Evolutionary conservation across 1,284 basidiomycete species (phyloP), one percentile per base, ranked within the genome.

Genomic region (Phylloporus gajari): DNA sequence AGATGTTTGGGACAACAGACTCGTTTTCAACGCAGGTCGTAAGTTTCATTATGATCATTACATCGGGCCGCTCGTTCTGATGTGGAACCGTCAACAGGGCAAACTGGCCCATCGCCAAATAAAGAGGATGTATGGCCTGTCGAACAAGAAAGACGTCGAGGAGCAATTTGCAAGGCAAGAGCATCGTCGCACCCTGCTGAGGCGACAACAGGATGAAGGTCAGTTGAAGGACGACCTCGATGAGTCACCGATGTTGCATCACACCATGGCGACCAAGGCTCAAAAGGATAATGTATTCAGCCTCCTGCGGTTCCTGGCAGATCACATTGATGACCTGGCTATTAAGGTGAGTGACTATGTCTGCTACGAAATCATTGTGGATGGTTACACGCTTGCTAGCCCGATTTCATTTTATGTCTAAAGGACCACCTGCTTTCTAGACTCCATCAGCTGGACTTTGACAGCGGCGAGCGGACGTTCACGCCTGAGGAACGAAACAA

Each of bases 101-200:
- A 42, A 72, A 38, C 66, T 40, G 12, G 66, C 35, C 1, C 58
- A 72, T 30, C 5, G 12, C 8, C 9, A 27, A 25, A 53, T 72
- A 42, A 72, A 72, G 53, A 62, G 35, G 27, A 66, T 65, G 42
- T 67, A 72, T 5, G 17, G 17, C 5, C 5, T 12, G 12, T 65
- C 40, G 17, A 71, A 71, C 48, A 73, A 73, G 56, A 73, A 46
- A 7, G 9, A 15, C 12, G 15, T 73, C 0, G 0, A 59, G 0
- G 30, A 53, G 3, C 72, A 73, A 38, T 68, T 73, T 2, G 38
- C 59, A 2, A 73, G 25, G 9, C 71, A 72, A 23, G 71, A 72
- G 58, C 23, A 1, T 25, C 7, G 2, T 7, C 21, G 13, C 9
- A 73, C 67, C 0, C 67, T 69, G 23, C 60, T 73, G 25, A 67